Evolutionary conservation across 306 rosid species (phyloP).

Genomic region (Fragaria iinumae): DNA sequence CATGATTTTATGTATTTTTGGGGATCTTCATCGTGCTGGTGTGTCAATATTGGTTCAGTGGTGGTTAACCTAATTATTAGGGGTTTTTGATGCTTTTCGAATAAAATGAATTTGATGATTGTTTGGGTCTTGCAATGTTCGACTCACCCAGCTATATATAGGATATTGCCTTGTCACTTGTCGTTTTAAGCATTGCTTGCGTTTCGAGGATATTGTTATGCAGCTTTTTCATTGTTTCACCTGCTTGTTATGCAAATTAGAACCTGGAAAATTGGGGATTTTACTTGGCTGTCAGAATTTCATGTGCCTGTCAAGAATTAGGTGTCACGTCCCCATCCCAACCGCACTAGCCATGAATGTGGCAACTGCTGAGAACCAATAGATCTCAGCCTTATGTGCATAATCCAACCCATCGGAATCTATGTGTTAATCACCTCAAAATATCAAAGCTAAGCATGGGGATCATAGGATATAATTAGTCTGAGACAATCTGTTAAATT

Average conservation of each 20-base stretch:
- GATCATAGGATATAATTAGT: neutral
- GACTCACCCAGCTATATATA: slow-evolving; percentile 3
- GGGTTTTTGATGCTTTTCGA: slow-evolving; percentile 7
- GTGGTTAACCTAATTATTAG: slow-evolving; percentile 2
- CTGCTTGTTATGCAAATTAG: neutral
- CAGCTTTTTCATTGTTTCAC: neutral
- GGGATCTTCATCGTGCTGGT: neutral
- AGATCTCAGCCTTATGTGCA: neutral
- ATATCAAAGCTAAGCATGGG: neutral
- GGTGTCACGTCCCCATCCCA: neutral
- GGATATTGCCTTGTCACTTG: neutral
- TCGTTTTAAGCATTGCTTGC: neutral
- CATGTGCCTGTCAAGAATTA: neutral
- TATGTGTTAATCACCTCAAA: neutral
- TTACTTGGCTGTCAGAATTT: neutral
- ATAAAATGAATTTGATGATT: neutral
- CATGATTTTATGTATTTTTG: neutral
- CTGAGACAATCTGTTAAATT: neutral
- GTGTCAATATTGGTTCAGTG: neutral
- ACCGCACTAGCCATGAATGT: neutral
- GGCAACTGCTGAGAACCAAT: neutral
- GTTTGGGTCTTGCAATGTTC: slow-evolving; percentile 4
- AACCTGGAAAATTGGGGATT: neutral
- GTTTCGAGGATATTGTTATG: neutral
- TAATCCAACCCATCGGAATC: neutral